Conservation (phyloP, 164 flowering plant genomes). For the Nymphaea colorata region DNA sequence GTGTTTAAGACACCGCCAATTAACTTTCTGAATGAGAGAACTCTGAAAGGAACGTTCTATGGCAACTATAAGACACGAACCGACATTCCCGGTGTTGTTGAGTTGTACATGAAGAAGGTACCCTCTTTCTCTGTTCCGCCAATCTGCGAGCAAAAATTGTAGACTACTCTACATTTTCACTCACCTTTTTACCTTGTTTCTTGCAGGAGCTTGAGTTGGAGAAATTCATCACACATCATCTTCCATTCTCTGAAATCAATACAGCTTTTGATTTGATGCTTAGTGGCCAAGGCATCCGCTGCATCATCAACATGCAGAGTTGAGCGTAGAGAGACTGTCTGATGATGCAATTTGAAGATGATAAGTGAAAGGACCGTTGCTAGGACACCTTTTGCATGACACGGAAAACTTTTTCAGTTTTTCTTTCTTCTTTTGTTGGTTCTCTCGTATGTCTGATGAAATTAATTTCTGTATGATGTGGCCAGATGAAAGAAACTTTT, state of each 20-base stretch:
- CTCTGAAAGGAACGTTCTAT: slow-evolving; percentile 64
- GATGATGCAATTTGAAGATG: no score
- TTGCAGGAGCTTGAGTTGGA: slow-evolving; percentile 15
- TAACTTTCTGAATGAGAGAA: slow-evolving; percentile 55
- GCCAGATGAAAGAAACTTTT: no score
- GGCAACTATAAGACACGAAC: slow-evolving; percentile 60
- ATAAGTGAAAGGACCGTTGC: no score
- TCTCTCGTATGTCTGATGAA: no score
- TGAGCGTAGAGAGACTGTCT: background rate
- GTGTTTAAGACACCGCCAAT: slow-evolving; percentile 51
- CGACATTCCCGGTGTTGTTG: slow-evolving; percentile 57
- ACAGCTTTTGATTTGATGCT: slow-evolving; percentile 30
- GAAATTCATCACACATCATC: slow-evolving; percentile 19
- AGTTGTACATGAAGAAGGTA: slow-evolving; percentile 72
- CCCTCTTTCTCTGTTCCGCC: background rate
- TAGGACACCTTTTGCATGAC: no score
- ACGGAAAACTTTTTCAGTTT: no score
- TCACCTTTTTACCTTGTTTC: background rate
- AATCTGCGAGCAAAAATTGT: no score
- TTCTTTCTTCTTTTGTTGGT: no score
- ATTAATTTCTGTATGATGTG: no score
- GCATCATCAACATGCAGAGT: slow-evolving; percentile 25
- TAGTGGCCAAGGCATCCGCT: slow-evolving; percentile 17
- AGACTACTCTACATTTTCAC: background rate
- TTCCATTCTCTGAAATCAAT: slow-evolving; percentile 19